Percentiles rank a stretch among this genome's conserved stretches.
phyloP scores from a whole-genome alignment of 2,329 filamentous ascomycete genomes.

The Pseudogymnoascus sp. region DNA sequence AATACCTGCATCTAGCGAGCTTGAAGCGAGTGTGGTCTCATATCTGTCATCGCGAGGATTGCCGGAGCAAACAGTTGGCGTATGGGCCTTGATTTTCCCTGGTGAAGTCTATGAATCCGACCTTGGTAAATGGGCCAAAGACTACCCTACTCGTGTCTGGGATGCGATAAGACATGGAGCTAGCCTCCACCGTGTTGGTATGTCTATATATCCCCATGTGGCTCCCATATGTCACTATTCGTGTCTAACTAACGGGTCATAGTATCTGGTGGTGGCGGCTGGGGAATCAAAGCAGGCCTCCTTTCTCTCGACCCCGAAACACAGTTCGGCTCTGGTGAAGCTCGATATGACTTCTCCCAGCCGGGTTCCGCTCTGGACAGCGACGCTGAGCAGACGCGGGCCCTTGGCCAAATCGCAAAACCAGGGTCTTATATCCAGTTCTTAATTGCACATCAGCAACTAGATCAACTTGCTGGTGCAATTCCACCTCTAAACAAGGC shows the following conservation, averaged over 20 bases:
- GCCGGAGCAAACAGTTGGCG: slow-evolving; percentile 42
- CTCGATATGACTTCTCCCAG: slow-evolving; percentile 37
- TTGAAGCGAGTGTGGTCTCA: slow-evolving; percentile 56
- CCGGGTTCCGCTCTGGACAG: slow-evolving; percentile 13
- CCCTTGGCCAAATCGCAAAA: slow-evolving; percentile 48
- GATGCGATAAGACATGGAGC: background rate
- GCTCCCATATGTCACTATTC: background rate
- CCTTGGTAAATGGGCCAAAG: background rate
- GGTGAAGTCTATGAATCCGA: slow-evolving; percentile 18
- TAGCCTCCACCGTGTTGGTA: slow-evolving; percentile 25
- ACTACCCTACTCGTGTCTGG: background rate
- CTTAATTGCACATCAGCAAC: slow-evolving; percentile 38
- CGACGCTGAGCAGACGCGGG: slow-evolving; percentile 25
- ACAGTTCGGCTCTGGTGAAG: slow-evolving; percentile 42
- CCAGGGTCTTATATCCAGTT: slow-evolving; percentile 62
- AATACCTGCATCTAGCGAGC: slow-evolving; percentile 60
- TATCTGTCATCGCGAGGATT: slow-evolving; percentile 40
- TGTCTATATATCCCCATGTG: slow-evolving; percentile 13
- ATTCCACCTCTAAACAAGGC: background rate
- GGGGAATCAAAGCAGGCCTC: slow-evolving; percentile 72
- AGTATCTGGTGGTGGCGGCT: slow-evolving; percentile 77
- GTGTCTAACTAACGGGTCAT: slow-evolving; percentile 20
- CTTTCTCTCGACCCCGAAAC: slow-evolving; percentile 69
- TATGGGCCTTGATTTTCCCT: slow-evolving; percentile 67
- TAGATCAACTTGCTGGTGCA: slow-evolving; percentile 16